Evolutionary conservation across 352 stramenopile genomes (phyloP).

Genomic region (Phytophthora ohioensis): DNA sequence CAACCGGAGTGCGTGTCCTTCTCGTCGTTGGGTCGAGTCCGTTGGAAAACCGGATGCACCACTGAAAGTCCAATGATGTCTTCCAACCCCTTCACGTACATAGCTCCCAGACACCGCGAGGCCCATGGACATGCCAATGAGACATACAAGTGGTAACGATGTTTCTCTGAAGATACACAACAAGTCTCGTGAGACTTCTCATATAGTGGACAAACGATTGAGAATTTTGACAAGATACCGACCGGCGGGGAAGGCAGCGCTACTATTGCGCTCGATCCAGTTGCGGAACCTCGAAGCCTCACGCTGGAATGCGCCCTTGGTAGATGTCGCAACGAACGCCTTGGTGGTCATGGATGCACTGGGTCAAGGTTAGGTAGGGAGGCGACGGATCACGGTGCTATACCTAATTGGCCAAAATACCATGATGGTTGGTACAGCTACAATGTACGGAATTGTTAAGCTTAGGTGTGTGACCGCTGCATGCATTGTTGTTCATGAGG

Average conservation of each 20-base stretch:
- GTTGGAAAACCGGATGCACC: conserved; percentile 75
- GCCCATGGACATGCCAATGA: conserved; percentile 90
- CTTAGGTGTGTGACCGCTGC: too few species aligned
- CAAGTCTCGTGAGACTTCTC: conserved; percentile 13
- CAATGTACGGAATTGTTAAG: too few species aligned
- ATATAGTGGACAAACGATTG: conserved; percentile 11
- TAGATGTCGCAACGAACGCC: conserved; percentile 33
- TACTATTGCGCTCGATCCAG: conserved; percentile 40
- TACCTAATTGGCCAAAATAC: conserved; percentile 9
- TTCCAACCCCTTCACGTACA: conserved; percentile 92
- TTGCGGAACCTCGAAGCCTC: conserved; percentile 43
- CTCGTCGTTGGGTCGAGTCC: conserved; percentile 66
- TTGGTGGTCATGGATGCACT: conserved; percentile 34
- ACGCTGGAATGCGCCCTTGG: conserved; percentile 43
- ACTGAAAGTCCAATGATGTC: conserved; percentile 89
- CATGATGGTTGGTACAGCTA: too few species aligned
- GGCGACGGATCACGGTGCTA: too few species aligned
- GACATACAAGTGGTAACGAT: conserved; percentile 93
- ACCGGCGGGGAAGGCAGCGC: conserved; percentile 38
- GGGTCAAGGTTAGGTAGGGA: background rate
- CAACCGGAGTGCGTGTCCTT: conserved; percentile 88
- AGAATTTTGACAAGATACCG: background rate
- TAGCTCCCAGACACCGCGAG: conserved; percentile 63
- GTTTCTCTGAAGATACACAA: conserved; percentile 30
- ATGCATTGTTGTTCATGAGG: background rate